These are phyloP conservation scores for Fusarium transvaalense DNA, from an alignment of 2,329 filamentous ascomycete genomes.

Conservation along the genomic window DNA sequence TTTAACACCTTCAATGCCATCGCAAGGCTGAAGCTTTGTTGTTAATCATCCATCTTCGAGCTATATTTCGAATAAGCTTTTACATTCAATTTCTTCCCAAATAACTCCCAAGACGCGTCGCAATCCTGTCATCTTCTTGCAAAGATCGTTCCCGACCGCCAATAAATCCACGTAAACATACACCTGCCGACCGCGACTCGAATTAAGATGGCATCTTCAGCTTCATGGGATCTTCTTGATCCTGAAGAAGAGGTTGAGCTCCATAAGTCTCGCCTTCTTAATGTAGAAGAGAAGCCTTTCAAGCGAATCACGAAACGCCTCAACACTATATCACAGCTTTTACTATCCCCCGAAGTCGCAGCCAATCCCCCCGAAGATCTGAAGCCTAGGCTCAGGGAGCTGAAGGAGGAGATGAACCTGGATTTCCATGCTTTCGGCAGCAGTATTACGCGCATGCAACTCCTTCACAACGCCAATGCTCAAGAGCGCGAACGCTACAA, in stretches of 20 bases:
- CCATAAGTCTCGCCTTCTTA: slow-evolving; percentile 87
- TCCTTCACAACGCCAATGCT: slow-evolving; percentile 84
- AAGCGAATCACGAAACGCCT: slow-evolving; percentile 88
- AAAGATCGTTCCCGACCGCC: not conserved
- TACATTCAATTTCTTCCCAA: not conserved
- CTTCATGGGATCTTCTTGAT: slow-evolving; percentile 75
- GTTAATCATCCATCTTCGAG: slow-evolving; percentile 13
- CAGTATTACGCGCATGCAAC: slow-evolving; percentile 88
- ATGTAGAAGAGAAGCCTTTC: slow-evolving; percentile 93
- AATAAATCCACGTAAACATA: not conserved
- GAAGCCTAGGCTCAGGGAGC: slow-evolving; percentile 69
- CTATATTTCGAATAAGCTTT: not conserved
- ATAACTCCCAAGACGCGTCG: not conserved
- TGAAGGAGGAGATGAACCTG: slow-evolving; percentile 85
- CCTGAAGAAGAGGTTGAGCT: slow-evolving; percentile 84
- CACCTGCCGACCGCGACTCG: slow-evolving; percentile 12
- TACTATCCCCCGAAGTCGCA: slow-evolving; percentile 43
- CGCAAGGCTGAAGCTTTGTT: slow-evolving; percentile 43
- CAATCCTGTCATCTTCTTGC: not conserved
- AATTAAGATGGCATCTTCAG: slow-evolving; percentile 53
- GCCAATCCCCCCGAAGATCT: slow-evolving; percentile 60
- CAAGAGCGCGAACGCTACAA: slow-evolving; percentile 87
- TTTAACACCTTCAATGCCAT: slow-evolving; percentile 15
- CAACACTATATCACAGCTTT: slow-evolving; percentile 74
- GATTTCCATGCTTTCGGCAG: slow-evolving; percentile 92